Evolutionary conservation across 1,139 yeast genomes (phyloP).

Genomic region (Candida sp.): DNA sequence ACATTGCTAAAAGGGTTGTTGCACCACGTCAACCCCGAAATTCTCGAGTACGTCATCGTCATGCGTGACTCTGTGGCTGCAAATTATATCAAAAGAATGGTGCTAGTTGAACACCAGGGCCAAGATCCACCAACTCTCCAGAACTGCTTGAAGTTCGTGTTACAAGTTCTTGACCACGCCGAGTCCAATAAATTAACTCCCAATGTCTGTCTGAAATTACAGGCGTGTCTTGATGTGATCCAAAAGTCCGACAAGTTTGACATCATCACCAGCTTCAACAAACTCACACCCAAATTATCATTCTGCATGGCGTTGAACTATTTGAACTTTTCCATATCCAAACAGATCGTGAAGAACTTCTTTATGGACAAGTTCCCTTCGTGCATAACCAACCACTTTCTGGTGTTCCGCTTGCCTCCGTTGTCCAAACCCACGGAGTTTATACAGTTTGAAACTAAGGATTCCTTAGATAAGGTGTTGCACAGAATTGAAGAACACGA

Average conservation of each 20-base stretch:
- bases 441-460: slow-evolving; percentile 13
- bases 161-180: slow-evolving; percentile 33
- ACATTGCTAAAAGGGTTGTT: slow-evolving; percentile 5
- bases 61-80: neutral
- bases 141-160: slow-evolving; percentile 20
- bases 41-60: neutral
- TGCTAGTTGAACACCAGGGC: neutral
- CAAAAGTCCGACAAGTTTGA: slow-evolving; percentile 3
- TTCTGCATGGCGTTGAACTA: slow-evolving; percentile 18
- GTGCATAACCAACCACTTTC: slow-evolving; percentile 17
- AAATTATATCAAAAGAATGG: neutral
- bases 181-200: slow-evolving; percentile 6
- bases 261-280: slow-evolving; percentile 19
- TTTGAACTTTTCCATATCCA: slow-evolving; percentile 23
- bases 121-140: neutral
- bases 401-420: slow-evolving; percentile 29
- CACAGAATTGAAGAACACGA: slow-evolving; percentile 9
- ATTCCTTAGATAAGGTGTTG: slow-evolving; percentile 14
- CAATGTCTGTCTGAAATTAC: slow-evolving; percentile 6
- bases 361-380: slow-evolving; percentile 19
- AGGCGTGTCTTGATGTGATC: slow-evolving; percentile 8
- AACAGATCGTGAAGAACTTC: slow-evolving; percentile 17
- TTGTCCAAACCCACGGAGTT: slow-evolving; percentile 25
- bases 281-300: slow-evolving; percentile 27
- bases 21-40: neutral